Percentiles rank a stretch among this genome's conserved stretches.
These are phyloP conservation scores for Sungouiella blattae DNA, from an alignment of 805 yeast genomes.

Conservation along the genomic window DNA sequence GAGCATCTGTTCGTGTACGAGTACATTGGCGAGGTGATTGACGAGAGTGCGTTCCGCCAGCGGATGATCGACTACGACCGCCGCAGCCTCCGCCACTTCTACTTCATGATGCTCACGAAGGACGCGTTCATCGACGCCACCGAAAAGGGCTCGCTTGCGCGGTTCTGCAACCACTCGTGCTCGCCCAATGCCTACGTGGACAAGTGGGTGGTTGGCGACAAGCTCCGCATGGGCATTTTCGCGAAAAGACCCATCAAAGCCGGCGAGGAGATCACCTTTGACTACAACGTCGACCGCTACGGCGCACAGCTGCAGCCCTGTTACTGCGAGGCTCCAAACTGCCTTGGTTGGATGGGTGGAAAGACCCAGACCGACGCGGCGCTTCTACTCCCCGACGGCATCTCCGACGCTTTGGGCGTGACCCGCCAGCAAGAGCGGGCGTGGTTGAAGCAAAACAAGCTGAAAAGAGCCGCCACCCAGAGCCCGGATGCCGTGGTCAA, in stretches of 20 bases:
- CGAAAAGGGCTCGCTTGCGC: constrained; percentile 76
- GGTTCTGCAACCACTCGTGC: constrained; percentile 95
- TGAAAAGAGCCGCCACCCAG: constrained; percentile 34
- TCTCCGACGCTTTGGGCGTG: constrained; percentile 84
- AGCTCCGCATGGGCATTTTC: constrained; percentile 90
- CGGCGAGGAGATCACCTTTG: constrained; percentile 92
- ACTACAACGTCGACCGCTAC: constrained; percentile 91
- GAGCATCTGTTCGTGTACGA: constrained; percentile 80
- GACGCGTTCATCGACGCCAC: constrained; percentile 96
- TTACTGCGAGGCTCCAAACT: constrained; percentile 88
- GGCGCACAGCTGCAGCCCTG: constrained; percentile 95
- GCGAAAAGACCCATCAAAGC: constrained; percentile 65
- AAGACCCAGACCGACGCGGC: constrained; percentile 95
- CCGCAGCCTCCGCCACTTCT: constrained; percentile 72
- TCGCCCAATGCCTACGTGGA: constrained; percentile 93
- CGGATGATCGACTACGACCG: constrained; percentile 74
- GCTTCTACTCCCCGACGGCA: constrained; percentile 72
- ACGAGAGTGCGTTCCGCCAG: constrained; percentile 67
- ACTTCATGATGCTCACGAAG: constrained; percentile 92
- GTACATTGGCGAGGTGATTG: constrained; percentile 91
- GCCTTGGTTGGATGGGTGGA: constrained; percentile 93
- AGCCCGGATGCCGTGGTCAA: constrained; percentile 57
- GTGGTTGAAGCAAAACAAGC: constrained; percentile 62
- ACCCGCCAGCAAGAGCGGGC: constrained; percentile 62
- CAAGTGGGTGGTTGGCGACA: constrained; percentile 94